A percentile compares a stretch with the other conserved stretches of the same genome.
Evolutionary conservation across 352 stramenopile genomes (phyloP).

Genomic region (Globisporangium iwayamae): DNA sequence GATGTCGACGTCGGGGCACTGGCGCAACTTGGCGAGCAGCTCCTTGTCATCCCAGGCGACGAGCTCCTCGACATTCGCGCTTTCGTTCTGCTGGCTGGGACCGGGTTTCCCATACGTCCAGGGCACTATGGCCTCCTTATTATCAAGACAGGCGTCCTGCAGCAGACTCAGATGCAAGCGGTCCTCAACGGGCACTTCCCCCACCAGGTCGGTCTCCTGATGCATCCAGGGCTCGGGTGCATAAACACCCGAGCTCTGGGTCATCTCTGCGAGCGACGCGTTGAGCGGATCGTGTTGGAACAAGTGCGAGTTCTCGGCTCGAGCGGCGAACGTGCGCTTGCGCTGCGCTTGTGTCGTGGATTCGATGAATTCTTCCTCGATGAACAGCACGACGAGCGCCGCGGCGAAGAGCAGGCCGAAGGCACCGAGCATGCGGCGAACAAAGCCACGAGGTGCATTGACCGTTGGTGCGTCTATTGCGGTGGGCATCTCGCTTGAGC

Average conservation of each 20-base stretch:
- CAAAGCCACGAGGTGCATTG: background rate
- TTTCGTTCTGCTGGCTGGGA: background rate
- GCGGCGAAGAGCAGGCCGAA: background rate
- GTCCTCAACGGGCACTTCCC: slow-evolving; percentile 10
- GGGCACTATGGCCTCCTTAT: slow-evolving; percentile 20
- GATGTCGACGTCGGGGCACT: slow-evolving; percentile 22
- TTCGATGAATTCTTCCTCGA: background rate
- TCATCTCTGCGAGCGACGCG: background rate
- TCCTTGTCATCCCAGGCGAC: slow-evolving; percentile 11
- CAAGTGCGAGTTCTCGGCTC: background rate
- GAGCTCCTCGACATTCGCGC: slow-evolving; percentile 2
- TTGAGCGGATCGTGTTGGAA: background rate
- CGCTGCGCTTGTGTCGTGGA: slow-evolving; percentile 1
- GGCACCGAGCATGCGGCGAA: background rate
- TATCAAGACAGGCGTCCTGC: slow-evolving; percentile 19
- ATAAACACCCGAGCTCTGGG: background rate
- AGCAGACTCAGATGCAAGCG: slow-evolving; percentile 25
- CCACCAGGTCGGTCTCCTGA: background rate
- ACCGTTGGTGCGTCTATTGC: background rate
- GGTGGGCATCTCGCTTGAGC: background rate
- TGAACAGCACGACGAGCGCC: background rate
- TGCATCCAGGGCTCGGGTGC: background rate
- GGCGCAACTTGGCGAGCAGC: slow-evolving; percentile 21
- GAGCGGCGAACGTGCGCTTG: background rate
- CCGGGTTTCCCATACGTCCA: slow-evolving; percentile 17